phyloP scores from a whole-genome alignment of 2,329 filamentous ascomycete genomes.

The Orbilia ellipsospora region DNA sequence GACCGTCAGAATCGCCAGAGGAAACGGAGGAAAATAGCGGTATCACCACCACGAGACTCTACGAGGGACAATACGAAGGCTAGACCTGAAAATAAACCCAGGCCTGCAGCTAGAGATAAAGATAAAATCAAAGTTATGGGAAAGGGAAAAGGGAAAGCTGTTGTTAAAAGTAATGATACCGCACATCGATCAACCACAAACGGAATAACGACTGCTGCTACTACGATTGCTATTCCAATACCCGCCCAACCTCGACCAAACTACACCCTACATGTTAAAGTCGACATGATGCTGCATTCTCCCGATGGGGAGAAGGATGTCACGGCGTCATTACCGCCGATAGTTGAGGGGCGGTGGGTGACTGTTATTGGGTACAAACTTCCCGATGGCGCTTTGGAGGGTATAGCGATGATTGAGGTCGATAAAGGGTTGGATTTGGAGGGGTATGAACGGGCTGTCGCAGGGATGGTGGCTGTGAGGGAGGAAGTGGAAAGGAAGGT shows the following conservation, averaged over 20 bases:
- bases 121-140: background rate
- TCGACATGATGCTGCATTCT: constrained; percentile 17
- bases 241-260: background rate
- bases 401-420: constrained; percentile 25
- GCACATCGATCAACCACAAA: background rate
- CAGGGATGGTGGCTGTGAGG: constrained; percentile 21
- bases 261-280: constrained; percentile 17
- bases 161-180: background rate
- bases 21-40: constrained; percentile 9
- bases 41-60: background rate
- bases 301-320: background rate
- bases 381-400: constrained; percentile 24
- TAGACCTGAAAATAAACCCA: background rate
- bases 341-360: constrained; percentile 37
- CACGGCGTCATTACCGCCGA: constrained; percentile 9
- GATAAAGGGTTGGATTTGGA: constrained; percentile 23
- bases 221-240: background rate
- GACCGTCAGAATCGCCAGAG: background rate
- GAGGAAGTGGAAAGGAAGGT: constrained; percentile 36
- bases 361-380: constrained; percentile 37
- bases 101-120: background rate
- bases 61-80: background rate
- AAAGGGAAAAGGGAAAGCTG: background rate
- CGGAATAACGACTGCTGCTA: background rate
- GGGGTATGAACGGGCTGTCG: constrained; percentile 33